Base-by-base conservation (phyloP, 2,329 filamentous ascomycete genomes). In the Diplodia scrobiculata region DNA sequence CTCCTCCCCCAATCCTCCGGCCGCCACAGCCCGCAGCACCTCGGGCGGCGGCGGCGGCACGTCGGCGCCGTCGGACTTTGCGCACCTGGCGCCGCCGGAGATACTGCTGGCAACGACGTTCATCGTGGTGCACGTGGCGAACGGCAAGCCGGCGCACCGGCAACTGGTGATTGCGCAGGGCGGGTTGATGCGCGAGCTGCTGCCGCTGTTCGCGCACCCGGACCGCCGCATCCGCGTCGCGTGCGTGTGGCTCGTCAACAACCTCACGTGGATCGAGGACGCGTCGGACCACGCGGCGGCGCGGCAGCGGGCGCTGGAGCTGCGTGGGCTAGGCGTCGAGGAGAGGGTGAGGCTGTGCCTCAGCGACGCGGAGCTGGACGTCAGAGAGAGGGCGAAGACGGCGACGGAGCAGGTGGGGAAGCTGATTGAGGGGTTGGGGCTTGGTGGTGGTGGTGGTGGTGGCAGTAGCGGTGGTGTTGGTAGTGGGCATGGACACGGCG, bases 111-210 rank as follows among this genome's bases (percentile, higher is more conserved):
- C 91, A 2, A 89, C 94, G 11, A 86, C 92, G 32, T 95, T 88
- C 74, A 88, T 97, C 66, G 83, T 98, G 58, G 89, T 95, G 14
- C 92, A 98, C 79, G 87, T 98, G 71, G 92, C 92, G 19, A 94
- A 93, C 10, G 91, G 91, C 69, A 82, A 88, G 13, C 87, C 92
- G 2, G 84, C 86, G 34, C 92, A 97, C 77, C 87, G 92, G 65
- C 79, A 91, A 13, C 72, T 77, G 60, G 71, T 79, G 65, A 73
- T 96, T 63, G 84, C 87, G 2, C 92, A 97, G 76, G 89, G 86
- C 1, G 85, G 89, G 13, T 81, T 98, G 4, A 83, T 98, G 67
- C 87, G 85, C 71, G 84, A 89, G 55, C 82, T 97, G 54, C 84
- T 89, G 9, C 86, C 86, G 17, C 88, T 96, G 66, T 90, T 95